Conservation (phyloP, 441 rosid species). For the California macrophylla region DNA sequence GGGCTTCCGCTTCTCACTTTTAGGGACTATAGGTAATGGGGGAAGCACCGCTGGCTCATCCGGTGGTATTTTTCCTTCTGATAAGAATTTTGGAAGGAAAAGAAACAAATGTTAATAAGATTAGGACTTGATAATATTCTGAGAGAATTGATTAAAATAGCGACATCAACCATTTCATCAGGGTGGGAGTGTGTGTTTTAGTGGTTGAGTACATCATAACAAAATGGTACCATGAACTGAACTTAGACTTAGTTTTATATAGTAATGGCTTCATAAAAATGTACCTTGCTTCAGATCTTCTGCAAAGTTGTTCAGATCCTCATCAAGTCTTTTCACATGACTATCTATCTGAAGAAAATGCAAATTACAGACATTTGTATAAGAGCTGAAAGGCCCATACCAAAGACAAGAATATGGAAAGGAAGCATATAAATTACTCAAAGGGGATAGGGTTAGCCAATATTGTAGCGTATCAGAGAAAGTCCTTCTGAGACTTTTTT, state of each 20-base stretch:
- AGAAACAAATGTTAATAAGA: slow-evolving; percentile 9
- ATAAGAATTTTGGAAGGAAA: slow-evolving; percentile 16
- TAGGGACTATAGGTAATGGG: slow-evolving; percentile 77
- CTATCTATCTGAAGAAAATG: slow-evolving; percentile 64
- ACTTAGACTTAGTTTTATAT: neutral
- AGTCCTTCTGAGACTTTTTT: neutral
- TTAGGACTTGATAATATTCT: slow-evolving; percentile 2
- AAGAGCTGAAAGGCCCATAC: slow-evolving; percentile 2
- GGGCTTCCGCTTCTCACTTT: slow-evolving; percentile 62
- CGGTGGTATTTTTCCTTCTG: slow-evolving; percentile 80
- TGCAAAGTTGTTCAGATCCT: slow-evolving; percentile 78
- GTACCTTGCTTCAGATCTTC: slow-evolving; percentile 94
- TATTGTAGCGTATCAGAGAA: neutral
- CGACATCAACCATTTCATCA: neutral
- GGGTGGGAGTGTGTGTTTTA: neutral
- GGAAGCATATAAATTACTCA: neutral
- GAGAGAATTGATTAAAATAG: neutral
- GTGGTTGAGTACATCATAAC: neutral
- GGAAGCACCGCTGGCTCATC: slow-evolving; percentile 93
- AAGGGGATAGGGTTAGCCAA: neutral
- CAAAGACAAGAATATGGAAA: neutral
- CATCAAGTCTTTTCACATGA: slow-evolving; percentile 84
- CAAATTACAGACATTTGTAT: neutral
- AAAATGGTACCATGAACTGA: neutral
- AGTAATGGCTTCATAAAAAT: neutral